Evolutionary conservation across 1,284 basidiomycete genomes (phyloP), one percentile per base, ranked within the genome.

Genomic region (Naganishia sp.): DNA sequence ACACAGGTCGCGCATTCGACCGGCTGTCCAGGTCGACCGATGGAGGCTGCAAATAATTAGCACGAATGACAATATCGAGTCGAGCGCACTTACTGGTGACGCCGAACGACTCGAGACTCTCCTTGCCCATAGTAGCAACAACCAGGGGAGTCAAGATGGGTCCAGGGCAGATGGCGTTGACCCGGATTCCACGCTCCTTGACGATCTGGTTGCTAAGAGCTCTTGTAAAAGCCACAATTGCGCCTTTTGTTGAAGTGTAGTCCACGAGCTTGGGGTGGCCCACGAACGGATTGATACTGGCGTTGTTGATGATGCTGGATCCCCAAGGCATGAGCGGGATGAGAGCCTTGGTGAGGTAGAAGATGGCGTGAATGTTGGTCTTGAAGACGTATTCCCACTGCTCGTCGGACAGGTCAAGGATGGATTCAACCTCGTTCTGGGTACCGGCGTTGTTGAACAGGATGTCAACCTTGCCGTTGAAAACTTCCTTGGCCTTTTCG

Each of bases 201-300:
- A 85, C 81, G 53, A 85, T 80, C 72, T 86, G 84, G 72, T 85
- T 85, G 13, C 35, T 39, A 3, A 53, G 28, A 5, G 50, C 52
- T n/a, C 61, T 18, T 9, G 52, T 53, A 18, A 53, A 63, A 49
- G 70, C 82, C 51, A 84, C 77, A 52, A 84, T 83, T 7, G 84
- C 82, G n/a, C 84, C 84, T 73, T 85, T 85, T 21, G 84, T 85
- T 1, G 83, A 75, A 18, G 84, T 84, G 72, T 85, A 86, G 73
- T 86, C 85, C 50, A 85, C 72, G 31, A 85, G 78, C 70, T 72
- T 71, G 18, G 84, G 83, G 70, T 85, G 83, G 0, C 85, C 85
- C 39, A 84, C 77, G 66, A 82, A 83, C 21, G 81, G 53, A 72
- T 84, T 85, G 72, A 84, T 81, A 64, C 79, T 81, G 0, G 81